phyloP scores from a whole-genome alignment of 106 monocot genomes.

The Dendrobium officinale region DNA sequence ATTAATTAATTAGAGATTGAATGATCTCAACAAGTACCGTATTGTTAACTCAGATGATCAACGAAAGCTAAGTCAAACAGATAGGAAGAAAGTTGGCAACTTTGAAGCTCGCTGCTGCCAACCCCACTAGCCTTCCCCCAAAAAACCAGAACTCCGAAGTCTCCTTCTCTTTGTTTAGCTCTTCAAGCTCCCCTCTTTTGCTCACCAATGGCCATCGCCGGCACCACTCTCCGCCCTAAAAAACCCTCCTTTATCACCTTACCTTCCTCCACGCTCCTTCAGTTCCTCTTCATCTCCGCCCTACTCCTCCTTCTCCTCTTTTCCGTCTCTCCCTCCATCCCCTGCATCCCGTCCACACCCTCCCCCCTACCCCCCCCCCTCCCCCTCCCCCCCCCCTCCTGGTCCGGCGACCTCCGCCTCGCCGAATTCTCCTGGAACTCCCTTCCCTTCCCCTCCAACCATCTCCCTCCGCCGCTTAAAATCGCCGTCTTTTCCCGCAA shows the following conservation, averaged over 20 bases:
- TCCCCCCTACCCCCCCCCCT: slow-evolving; percentile 2
- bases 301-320: slow-evolving; percentile 34
- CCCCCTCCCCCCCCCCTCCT: slow-evolving; percentile 3
- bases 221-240: not conserved
- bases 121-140: not conserved
- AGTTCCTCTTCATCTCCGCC: not conserved
- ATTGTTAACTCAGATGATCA: no score
- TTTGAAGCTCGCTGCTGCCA: not conserved
- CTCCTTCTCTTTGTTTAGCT: not conserved
- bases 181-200: not conserved
- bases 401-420: slow-evolving; percentile 58
- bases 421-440: slow-evolving; percentile 77
- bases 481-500: slow-evolving; percentile 86
- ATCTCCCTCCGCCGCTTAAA: slow-evolving; percentile 35
- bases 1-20: no score
- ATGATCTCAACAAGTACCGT: no score
- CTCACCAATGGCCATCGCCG: not conserved
- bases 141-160: not conserved
- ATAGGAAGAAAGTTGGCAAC: not conserved
- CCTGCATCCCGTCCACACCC: not conserved
- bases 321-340: slow-evolving; percentile 67
- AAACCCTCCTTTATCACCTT: not conserved
- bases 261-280: not conserved
- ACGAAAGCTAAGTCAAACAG: not conserved
- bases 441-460: slow-evolving; percentile 27